Percentiles rank a stretch among this genome's conserved stretches.
These are phyloP conservation scores for Acidomyces sp. DNA, from an alignment of 495 filamentous ascomycete genomes.

Conservation along the genomic window DNA sequence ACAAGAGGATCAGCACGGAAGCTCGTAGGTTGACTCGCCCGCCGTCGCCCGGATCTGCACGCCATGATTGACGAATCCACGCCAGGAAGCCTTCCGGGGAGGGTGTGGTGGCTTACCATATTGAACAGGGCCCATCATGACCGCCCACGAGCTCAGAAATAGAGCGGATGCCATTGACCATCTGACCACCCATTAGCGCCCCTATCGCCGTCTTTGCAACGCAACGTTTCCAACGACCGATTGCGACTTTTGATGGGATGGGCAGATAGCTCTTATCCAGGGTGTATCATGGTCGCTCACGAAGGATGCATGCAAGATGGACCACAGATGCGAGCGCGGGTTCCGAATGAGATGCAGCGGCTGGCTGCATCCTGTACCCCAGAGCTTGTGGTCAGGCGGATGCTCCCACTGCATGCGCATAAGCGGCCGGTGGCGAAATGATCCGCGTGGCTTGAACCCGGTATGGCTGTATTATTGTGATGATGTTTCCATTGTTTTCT, in stretches of 20 bases:
- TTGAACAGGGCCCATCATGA: conserved; percentile 73
- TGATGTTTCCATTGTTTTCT: conserved; percentile 12
- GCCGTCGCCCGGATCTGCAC: neutral
- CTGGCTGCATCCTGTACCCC: conserved; percentile 3
- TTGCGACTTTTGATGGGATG: no score
- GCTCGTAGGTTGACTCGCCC: neutral
- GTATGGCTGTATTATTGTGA: conserved; percentile 4
- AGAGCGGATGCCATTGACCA: conserved; percentile 88
- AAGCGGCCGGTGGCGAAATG: conserved; percentile 9
- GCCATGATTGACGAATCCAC: neutral
- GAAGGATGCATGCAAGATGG: no score
- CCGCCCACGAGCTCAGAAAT: conserved; percentile 86
- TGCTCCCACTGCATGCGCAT: conserved; percentile 13
- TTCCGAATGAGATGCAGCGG: conserved; percentile 9
- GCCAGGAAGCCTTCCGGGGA: conserved; percentile 1
- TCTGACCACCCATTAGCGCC: conserved; percentile 36
- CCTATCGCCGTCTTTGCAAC: no score
- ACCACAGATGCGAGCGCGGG: conserved; percentile 2
- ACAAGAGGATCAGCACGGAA: conserved; percentile 6
- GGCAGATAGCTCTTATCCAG: no score
- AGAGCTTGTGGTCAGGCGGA: conserved; percentile 11
- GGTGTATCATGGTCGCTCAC: no score
- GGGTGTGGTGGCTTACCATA: conserved; percentile 39
- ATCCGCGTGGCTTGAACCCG: neutral
- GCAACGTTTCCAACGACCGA: no score